These are phyloP conservation scores for Plasmodium inui DNA, from an alignment of 169 alveolate species.

Conservation along the genomic window DNA sequence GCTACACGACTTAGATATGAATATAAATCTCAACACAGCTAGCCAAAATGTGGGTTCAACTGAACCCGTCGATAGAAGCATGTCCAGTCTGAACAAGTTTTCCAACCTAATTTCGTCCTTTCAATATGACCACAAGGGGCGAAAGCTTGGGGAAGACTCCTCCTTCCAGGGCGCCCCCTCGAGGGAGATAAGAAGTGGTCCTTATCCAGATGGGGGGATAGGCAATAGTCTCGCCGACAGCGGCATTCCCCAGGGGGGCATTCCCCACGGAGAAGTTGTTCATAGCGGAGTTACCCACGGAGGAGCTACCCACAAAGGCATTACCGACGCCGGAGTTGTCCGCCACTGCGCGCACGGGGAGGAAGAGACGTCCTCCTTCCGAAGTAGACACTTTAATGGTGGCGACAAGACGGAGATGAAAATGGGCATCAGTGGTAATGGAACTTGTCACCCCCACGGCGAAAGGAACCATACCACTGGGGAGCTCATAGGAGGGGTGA, in stretches of 20 bases:
- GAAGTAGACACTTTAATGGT: not conserved
- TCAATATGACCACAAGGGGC: not conserved
- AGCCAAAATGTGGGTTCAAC: not conserved
- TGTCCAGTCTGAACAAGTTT: slow-evolving; percentile 11
- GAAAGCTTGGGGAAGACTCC: not conserved
- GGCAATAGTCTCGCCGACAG: not conserved
- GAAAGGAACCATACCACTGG: not conserved
- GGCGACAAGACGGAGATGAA: not conserved
- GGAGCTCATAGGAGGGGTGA: not conserved
- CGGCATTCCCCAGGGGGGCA: not conserved
- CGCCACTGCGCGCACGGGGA: not conserved
- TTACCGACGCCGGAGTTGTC: not conserved
- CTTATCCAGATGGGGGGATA: not conserved
- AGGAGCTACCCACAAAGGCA: not conserved
- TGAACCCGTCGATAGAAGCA: not conserved
- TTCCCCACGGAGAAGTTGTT: not conserved
- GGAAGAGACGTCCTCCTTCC: not conserved
- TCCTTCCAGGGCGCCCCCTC: not conserved
- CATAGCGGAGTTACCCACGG: not conserved
- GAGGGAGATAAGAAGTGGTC: not conserved
- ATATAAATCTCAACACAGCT: not conserved
- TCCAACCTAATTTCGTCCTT: slow-evolving; percentile 32
- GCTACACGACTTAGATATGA: slow-evolving; percentile 47
- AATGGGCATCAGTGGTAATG: not conserved
- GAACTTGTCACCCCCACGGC: too few relatives aligned